Evolutionary conservation across 2,329 filamentous ascomycete genomes (phyloP).

Genomic region (Talaromyces pinophilus): DNA sequence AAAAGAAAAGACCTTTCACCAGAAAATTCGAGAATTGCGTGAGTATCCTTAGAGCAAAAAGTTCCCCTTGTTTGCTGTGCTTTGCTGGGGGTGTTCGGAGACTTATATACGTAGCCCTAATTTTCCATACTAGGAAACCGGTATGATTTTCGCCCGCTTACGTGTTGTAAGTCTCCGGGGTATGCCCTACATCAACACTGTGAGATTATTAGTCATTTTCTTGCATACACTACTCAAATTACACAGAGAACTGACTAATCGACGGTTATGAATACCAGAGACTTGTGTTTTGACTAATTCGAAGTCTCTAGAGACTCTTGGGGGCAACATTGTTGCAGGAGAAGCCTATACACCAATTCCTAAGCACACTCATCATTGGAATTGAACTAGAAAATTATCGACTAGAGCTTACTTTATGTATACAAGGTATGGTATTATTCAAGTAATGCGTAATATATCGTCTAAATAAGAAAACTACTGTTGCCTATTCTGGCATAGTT

Average conservation of each 20-base stretch:
- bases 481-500: neutral
- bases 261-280: neutral
- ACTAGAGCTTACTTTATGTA: neutral
- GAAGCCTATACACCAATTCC: neutral
- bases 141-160: neutral
- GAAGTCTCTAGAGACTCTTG: neutral
- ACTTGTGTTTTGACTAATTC: neutral
- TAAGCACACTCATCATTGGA: neutral
- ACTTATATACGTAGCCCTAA: conserved; percentile 6
- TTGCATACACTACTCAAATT: neutral
- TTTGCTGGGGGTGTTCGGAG: neutral
- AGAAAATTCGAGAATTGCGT: neutral
- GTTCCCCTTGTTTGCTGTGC: neutral
- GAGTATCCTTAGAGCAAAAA: neutral
- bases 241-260: neutral
- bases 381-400: neutral
- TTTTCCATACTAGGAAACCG: neutral
- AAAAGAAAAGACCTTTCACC: neutral
- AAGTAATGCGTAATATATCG: neutral
- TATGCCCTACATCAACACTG: neutral
- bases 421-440: neutral
- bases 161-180: neutral
- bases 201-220: neutral
- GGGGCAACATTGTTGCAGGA: neutral
- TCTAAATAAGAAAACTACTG: neutral